These are phyloP conservation scores for Ilex aquifolium DNA, from an alignment of 257 asterid species.

Conservation along the genomic window DNA sequence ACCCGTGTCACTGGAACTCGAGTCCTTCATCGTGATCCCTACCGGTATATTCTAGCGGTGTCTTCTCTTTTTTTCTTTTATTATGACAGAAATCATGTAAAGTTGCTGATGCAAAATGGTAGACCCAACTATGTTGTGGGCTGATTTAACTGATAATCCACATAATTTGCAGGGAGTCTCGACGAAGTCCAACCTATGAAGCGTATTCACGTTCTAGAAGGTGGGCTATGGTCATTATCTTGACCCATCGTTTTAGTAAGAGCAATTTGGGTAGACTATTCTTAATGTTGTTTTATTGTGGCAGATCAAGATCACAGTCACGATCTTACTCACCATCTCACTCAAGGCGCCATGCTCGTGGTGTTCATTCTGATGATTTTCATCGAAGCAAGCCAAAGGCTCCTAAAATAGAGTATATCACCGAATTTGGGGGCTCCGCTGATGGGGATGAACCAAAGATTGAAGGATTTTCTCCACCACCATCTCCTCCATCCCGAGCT, in stretches of 20 bases:
- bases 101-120: no score
- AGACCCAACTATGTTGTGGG: no score
- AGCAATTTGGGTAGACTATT: conserved; percentile 10
- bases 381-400: conserved; percentile 67
- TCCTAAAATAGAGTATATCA: conserved; percentile 87
- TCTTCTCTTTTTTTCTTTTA: no score
- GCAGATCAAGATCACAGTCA: conserved; percentile 75
- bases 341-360: conserved; percentile 62
- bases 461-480: conserved; percentile 92
- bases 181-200: conserved; percentile 98
- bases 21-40: conserved; percentile 82
- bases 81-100: no score
- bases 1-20: conserved; percentile 68
- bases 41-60: conserved; percentile 39
- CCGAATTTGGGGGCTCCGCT: conserved; percentile 89
- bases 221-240: conserved; percentile 22
- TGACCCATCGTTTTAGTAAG: conserved; percentile 1
- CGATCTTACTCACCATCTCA: conserved; percentile 78
- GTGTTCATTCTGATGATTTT: conserved; percentile 49
- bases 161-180: conserved; percentile 59
- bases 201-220: conserved; percentile 89
- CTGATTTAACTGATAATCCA: no score
- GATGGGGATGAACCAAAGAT: conserved; percentile 61
- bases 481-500: conserved; percentile 75
- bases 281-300: conserved; percentile 12